These are phyloP conservation scores for Potentilla sterilis DNA, from an alignment of 306 rosid genomes.

Conservation along the genomic window DNA sequence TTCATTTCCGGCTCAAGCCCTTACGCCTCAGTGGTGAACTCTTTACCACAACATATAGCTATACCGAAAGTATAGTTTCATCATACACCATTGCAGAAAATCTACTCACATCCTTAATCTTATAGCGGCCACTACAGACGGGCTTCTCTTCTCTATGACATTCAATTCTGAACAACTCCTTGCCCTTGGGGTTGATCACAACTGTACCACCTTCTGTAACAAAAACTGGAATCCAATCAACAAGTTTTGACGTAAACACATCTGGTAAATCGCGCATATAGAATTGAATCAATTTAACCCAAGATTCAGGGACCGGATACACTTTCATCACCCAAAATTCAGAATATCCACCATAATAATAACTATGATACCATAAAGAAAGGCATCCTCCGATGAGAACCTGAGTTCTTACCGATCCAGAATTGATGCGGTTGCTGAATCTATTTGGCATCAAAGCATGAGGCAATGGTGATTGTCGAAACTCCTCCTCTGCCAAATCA, in stretches of 20 bases:
- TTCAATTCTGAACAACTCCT: not conserved
- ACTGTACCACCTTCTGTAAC: not conserved
- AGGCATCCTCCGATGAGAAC: too few relatives aligned
- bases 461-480: too few relatives aligned
- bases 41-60: too few relatives aligned
- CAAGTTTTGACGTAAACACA: not conserved
- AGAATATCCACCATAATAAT: not conserved
- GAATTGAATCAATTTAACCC: not conserved
- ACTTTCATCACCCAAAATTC: not conserved
- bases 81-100: not conserved
- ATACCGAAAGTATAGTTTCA: not conserved
- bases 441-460: too few relatives aligned
- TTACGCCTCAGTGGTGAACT: too few relatives aligned
- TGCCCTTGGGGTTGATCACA: not conserved
- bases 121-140: too few relatives aligned
- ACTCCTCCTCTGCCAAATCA: too few relatives aligned
- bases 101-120: not conserved
- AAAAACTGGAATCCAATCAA: not conserved
- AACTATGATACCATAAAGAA: too few relatives aligned
- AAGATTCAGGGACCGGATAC: not conserved
- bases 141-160: not conserved
- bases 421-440: too few relatives aligned
- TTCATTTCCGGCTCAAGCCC: too few relatives aligned
- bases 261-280: not conserved
- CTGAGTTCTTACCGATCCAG: too few relatives aligned